phyloP scores from a whole-genome alignment of 163 green algal genomes.

The Coccomyxa subellipsoidea region DNA sequence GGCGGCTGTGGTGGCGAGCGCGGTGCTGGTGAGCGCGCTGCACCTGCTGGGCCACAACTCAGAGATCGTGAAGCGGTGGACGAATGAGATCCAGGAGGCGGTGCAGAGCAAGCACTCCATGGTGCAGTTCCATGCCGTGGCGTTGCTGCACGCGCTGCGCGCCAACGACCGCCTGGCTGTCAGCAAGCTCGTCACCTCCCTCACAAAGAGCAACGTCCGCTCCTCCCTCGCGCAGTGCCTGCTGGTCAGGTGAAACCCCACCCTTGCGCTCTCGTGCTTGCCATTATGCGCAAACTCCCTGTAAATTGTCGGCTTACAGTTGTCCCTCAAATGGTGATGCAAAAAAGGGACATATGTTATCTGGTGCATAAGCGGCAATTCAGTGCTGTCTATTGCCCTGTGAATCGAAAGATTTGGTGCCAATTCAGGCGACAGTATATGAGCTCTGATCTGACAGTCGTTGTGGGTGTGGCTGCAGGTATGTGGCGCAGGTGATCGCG shows the following conservation, averaged over 20 bases:
- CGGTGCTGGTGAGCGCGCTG: slow-evolving; percentile 82
- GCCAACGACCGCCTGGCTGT: slow-evolving; percentile 91
- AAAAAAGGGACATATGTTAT: too few relatives aligned
- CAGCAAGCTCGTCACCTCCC: slow-evolving; percentile 92
- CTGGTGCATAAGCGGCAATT: too few relatives aligned
- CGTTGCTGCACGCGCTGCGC: slow-evolving; percentile 89
- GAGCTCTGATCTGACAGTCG: neutral
- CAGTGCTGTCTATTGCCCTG: too few relatives aligned
- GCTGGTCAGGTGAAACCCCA: slow-evolving; percentile 73
- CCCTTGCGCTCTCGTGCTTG: too few relatives aligned
- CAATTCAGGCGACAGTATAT: slow-evolving; percentile 8
- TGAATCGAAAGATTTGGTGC: too few relatives aligned
- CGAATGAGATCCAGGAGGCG: slow-evolving; percentile 94
- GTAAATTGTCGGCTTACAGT: too few relatives aligned
- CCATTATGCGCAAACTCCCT: too few relatives aligned
- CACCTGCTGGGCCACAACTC: slow-evolving; percentile 82
- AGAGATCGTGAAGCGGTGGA: slow-evolving; percentile 96
- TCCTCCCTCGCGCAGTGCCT: slow-evolving; percentile 94
- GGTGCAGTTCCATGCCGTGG: slow-evolving; percentile 80
- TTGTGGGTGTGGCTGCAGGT: neutral
- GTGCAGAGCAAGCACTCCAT: slow-evolving; percentile 79
- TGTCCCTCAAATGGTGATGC: too few relatives aligned
- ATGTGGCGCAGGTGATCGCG: slow-evolving; percentile 71
- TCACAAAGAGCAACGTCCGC: slow-evolving; percentile 76
- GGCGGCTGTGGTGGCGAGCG: slow-evolving; percentile 80